phyloP scores from a whole-genome alignment of 352 stramenopile species.

The Lagenidium giganteum region DNA sequence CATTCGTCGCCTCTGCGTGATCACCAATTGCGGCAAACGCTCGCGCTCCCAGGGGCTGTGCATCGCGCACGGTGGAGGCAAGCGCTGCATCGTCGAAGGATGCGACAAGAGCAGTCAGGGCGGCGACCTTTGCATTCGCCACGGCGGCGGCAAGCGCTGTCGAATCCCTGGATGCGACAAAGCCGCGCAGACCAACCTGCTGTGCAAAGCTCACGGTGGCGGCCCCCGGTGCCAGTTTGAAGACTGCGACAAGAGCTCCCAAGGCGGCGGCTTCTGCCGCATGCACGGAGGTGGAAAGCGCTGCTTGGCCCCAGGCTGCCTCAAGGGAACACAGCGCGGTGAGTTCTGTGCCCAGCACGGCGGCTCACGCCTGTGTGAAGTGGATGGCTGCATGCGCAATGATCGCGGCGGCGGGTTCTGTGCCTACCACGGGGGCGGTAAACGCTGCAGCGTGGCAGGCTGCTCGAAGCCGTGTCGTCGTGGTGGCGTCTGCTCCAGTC shows the following conservation, averaged over 20 bases:
- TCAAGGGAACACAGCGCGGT: slow-evolving; percentile 35
- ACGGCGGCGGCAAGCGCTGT: slow-evolving; percentile 83
- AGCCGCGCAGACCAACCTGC: slow-evolving; percentile 36
- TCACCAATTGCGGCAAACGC: slow-evolving; percentile 75
- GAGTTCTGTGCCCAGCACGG: slow-evolving; percentile 36
- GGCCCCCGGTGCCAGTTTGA: slow-evolving; percentile 30
- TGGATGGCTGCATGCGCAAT: slow-evolving; percentile 73
- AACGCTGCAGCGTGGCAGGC: slow-evolving; percentile 59
- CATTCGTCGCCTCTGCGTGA: slow-evolving; percentile 52
- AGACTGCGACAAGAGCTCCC: slow-evolving; percentile 38
- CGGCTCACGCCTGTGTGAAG: slow-evolving; percentile 65
- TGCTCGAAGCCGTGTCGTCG: slow-evolving; percentile 73
- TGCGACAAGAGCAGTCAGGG: slow-evolving; percentile 85
- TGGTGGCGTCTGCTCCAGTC: slow-evolving; percentile 75
- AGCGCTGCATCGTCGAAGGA: slow-evolving; percentile 66
- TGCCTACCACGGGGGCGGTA: slow-evolving; percentile 53
- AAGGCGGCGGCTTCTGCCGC: slow-evolving; percentile 43
- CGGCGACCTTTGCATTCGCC: slow-evolving; percentile 81
- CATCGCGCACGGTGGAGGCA: slow-evolving; percentile 79
- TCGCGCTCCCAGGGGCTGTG: slow-evolving; percentile 80
- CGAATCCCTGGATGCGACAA: slow-evolving; percentile 74
- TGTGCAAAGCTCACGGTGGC: slow-evolving; percentile 45
- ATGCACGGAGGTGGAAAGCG: slow-evolving; percentile 39
- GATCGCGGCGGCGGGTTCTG: slow-evolving; percentile 26
- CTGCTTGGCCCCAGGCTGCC: slow-evolving; percentile 28